Conservation (phyloP, 2,329 filamentous ascomycete genomes). For the Exserohilum rostratum region DNA sequence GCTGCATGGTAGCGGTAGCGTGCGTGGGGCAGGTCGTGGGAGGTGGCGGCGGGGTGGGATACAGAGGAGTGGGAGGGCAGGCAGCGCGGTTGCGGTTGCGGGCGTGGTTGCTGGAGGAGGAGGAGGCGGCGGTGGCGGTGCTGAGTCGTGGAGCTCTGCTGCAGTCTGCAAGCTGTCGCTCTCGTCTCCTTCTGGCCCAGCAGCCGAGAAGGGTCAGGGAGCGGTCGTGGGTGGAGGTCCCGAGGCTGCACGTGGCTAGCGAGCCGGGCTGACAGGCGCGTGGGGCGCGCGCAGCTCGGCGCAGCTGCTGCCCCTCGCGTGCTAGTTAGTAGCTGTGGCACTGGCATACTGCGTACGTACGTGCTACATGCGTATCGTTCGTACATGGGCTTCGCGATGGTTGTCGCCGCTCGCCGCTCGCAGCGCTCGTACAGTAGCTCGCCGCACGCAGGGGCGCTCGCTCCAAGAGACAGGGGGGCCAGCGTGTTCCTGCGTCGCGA, state of each 20-base stretch:
- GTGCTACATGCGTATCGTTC: no score
- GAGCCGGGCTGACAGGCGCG: neutral
- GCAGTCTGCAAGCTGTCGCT: neutral
- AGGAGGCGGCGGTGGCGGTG: neutral
- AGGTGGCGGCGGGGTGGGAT: neutral
- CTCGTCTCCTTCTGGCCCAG: no score
- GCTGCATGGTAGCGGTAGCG: slow-evolving; percentile 33
- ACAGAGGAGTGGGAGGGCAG: neutral
- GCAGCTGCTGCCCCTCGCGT: no score
- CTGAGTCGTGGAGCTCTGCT: neutral
- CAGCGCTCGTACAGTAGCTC: no score
- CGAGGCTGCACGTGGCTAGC: neutral
- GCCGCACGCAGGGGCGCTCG: neutral
- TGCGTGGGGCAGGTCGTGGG: slow-evolving; percentile 2
- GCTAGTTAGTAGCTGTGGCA: no score
- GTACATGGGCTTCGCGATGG: no score
- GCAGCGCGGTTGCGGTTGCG: slow-evolving; percentile 5
- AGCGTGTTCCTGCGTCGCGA: slow-evolving; percentile 21
- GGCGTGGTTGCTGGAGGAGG: neutral
- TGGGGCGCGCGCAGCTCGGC: no score
- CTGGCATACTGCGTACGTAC: no score
- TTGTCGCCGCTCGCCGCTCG: no score
- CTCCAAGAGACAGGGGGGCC: slow-evolving; percentile 1
- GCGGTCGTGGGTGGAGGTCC: neutral
- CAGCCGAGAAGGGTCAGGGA: neutral